Evolutionary conservation across 768 basidiomycete species (phyloP).

Genomic region (Artomyces pyxidatus): DNA sequence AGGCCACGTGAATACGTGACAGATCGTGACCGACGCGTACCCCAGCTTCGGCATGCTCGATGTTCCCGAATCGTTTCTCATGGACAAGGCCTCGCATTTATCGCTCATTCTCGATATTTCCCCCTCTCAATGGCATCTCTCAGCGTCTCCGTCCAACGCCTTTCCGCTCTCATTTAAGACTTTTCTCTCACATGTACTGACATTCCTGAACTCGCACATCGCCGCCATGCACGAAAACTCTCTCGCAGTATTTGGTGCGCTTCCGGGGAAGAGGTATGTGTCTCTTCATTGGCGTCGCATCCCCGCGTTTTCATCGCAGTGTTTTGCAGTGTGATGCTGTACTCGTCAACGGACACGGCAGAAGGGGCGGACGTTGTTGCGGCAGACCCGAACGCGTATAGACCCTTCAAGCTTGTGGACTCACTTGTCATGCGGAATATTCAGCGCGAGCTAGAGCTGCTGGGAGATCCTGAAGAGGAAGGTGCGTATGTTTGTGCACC

Average conservation of each 20-base stretch:
- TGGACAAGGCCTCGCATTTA: slow-evolving; percentile 55
- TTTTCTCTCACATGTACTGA: slow-evolving; percentile 81
- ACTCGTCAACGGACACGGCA: slow-evolving; percentile 48
- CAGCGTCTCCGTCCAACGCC: slow-evolving; percentile 39
- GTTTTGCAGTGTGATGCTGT: slow-evolving; percentile 58
- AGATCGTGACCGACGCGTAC: slow-evolving; percentile 6
- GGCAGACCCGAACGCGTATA: slow-evolving; percentile 74
- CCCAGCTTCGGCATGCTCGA: background rate
- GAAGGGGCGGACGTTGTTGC: slow-evolving; percentile 25
- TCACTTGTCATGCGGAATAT: slow-evolving; percentile 55
- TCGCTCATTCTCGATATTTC: slow-evolving; percentile 83
- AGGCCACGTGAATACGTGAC: background rate
- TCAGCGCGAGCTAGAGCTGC: slow-evolving; percentile 48
- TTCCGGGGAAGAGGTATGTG: slow-evolving; percentile 70
- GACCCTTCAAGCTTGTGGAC: slow-evolving; percentile 76
- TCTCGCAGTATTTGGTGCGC: slow-evolving; percentile 85
- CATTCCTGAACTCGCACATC: slow-evolving; percentile 90
- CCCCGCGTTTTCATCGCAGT: background rate
- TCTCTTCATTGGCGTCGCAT: background rate
- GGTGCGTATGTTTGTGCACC: slow-evolving; percentile 25
- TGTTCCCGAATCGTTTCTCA: too few relatives aligned
- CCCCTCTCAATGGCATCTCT: slow-evolving; percentile 79
- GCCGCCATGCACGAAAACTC: slow-evolving; percentile 88
- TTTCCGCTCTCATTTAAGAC: slow-evolving; percentile 53
- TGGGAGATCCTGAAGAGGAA: slow-evolving; percentile 44